Conservation (phyloP, 148 eudicot species). For the Dysphania ambrosioides region DNA sequence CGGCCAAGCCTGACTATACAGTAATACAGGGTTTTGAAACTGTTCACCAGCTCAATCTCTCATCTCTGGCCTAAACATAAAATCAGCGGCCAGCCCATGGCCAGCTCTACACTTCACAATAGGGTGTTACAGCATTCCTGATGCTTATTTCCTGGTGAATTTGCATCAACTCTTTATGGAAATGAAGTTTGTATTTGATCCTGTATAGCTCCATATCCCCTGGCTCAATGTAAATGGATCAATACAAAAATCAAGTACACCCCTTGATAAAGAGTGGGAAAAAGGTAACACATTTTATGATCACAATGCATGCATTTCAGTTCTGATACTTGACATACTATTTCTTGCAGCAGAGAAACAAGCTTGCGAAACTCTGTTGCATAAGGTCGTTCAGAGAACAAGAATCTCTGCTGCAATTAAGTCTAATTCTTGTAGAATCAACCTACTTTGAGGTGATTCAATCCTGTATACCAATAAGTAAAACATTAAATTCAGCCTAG, state of each 20-base stretch:
- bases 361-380: slow-evolving; percentile 36
- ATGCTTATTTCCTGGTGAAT: too few species aligned
- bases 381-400: slow-evolving; percentile 27
- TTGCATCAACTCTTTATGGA: background rate
- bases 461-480: background rate
- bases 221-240: too few species aligned
- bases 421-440: background rate
- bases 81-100: background rate
- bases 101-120: too few species aligned
- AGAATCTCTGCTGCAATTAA: background rate
- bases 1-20: background rate
- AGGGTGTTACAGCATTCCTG: too few species aligned
- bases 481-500: background rate
- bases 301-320: slow-evolving; percentile 4
- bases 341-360: slow-evolving; percentile 39
- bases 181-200: background rate
- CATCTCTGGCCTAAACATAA: background rate
- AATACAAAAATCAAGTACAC: slow-evolving; percentile 22
- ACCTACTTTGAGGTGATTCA: background rate
- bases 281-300: background rate
- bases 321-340: slow-evolving; percentile 16
- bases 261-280: background rate
- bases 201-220: slow-evolving; percentile 36
- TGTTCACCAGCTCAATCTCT: background rate
- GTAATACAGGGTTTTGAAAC: background rate